Conservation (phyloP, 1,284 basidiomycete species). For the Mrakiaceae sp. region DNA sequence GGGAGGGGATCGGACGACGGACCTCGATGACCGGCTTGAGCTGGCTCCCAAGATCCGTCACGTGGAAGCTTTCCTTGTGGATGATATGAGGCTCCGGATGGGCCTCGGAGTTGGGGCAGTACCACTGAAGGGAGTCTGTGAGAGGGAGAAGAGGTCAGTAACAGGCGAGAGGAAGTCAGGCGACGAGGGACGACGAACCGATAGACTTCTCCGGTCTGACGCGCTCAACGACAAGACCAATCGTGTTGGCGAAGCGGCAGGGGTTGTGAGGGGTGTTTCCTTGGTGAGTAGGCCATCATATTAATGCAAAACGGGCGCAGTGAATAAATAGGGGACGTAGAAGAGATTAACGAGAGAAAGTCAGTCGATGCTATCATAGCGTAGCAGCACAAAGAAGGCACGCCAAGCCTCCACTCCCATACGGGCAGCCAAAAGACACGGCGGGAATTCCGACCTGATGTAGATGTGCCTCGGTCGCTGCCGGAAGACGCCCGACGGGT, state of each 20-base stretch:
- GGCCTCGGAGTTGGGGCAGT: constrained; percentile 55
- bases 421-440: no score
- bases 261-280: constrained; percentile 94
- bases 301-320: background rate
- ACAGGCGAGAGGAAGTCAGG: background rate
- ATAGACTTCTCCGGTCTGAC: constrained; percentile 51
- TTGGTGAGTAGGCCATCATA: constrained; percentile 27
- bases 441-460: background rate
- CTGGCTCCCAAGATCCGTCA: constrained; percentile 83
- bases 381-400: no score
- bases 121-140: constrained; percentile 88
- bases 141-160: background rate
- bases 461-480: background rate
- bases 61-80: constrained; percentile 75
- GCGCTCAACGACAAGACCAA: constrained; percentile 91
- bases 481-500: background rate
- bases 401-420: no score
- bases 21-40: constrained; percentile 77
- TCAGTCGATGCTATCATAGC: background rate
- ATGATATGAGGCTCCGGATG: constrained; percentile 67
- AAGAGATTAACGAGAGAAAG: background rate
- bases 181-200: constrained; percentile 27
- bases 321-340: background rate
- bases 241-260: constrained; percentile 76
- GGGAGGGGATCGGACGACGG: constrained; percentile 11